Percentiles rank a stretch among this genome's conserved stretches.
These are phyloP conservation scores for Hydrangea macrophylla DNA, from an alignment of 148 eudicot genomes.

Conservation along the genomic window DNA sequence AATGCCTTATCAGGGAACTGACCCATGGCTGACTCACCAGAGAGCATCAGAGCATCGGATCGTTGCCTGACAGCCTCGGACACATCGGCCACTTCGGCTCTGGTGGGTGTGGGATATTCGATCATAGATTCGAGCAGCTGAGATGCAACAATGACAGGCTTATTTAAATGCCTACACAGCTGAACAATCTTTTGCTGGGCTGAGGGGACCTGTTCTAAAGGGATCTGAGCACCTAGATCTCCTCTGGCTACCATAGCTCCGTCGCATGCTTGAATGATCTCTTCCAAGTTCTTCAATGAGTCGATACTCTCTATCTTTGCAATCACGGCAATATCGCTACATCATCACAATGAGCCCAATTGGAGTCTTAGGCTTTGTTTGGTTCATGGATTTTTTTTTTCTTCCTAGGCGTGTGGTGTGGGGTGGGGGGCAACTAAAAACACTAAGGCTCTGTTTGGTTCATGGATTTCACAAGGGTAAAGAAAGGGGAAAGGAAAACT, in stretches of 20 bases:
- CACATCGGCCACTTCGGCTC: slow-evolving; percentile 99
- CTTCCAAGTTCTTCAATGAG: slow-evolving; percentile 84
- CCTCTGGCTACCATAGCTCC: slow-evolving; percentile 99
- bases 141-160: slow-evolving; percentile 94
- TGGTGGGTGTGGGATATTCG: slow-evolving; percentile 90
- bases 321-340: slow-evolving; percentile 75
- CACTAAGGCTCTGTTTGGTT: no score
- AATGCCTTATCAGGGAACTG: slow-evolving; percentile 85
- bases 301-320: slow-evolving; percentile 97
- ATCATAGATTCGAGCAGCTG: slow-evolving; percentile 98
- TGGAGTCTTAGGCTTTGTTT: no score
- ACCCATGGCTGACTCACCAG: slow-evolving; percentile 99
- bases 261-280: slow-evolving; percentile 84
- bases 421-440: no score
- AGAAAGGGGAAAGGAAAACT: no score
- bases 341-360: no score
- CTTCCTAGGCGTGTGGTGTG: no score
- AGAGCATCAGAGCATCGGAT: slow-evolving; percentile 93
- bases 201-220: slow-evolving; percentile 93
- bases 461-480: no score
- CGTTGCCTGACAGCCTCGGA: slow-evolving; percentile 96
- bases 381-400: no score
- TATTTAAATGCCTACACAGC: slow-evolving; percentile 74
- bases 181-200: slow-evolving; percentile 86
- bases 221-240: slow-evolving; percentile 97